Base-by-base conservation (phyloP, 441 rosid genomes). In the Codiaeum variegatum region DNA sequence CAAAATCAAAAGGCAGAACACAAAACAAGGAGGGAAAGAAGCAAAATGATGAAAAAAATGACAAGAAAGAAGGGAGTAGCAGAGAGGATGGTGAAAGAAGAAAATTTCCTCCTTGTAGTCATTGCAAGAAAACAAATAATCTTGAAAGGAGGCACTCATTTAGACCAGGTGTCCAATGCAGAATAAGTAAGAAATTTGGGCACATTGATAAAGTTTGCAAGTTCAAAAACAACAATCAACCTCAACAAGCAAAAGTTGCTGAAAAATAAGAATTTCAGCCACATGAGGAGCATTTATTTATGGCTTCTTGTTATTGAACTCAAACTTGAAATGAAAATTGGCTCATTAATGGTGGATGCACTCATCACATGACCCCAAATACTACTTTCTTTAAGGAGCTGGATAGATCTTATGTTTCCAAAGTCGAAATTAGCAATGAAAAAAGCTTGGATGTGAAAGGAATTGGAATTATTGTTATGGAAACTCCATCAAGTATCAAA, bases 191-290 rank as follows among this genome's bases (percentile, higher is more conserved):
- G 12, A 44, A 65, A 6, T 24, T 42, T 29, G 23, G 38, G 1
- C 69, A 24, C 6, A 44, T 44, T 9, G 6, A 42, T 6, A 23
- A 13, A 1, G 54, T 47, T 0, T 18, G 44, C 1, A 62, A 62
- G 19, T 2, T 6, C 0, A 44, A 44, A 7, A 0, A 2, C 13
- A 62, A 8, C 1, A 0, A 1, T 0, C 16, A 62, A 34, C 2
- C 6, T 8, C 24, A 65, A 1, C 6, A 65, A 65, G 23, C n/a
- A 15, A 10, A 65, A 44, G 13, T 28, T 7, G 21, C 23, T 5
- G 24, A 62, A 34, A 62, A 23, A 0, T 5, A 65, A 13, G 5
- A 13, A n/a, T 1, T 6, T 60, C 38, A 29, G 1, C 5, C 23
- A 0, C 0, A 24, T 2, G 32, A 65, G 5, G 12, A 42, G 12